Evolutionary conservation across 805 yeast species (phyloP), one percentile per base, ranked within the genome.

Genomic region (Yarrowia alimentaria): DNA sequence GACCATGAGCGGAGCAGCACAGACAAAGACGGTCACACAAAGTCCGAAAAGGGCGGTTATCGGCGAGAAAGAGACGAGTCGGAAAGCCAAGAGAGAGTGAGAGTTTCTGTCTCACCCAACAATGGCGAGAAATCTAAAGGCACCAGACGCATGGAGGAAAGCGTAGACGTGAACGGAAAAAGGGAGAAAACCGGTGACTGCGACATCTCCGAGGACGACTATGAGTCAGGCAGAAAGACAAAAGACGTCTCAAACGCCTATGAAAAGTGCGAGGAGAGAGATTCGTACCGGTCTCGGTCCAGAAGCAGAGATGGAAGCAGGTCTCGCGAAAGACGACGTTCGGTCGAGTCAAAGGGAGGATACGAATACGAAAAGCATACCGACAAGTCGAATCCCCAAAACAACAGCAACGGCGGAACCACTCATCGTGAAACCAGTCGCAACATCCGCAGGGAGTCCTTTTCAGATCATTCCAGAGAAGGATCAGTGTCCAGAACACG

Each of bases 181-280:
- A 10, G 3, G 6, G 6, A 5, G 6, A 22, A 14, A 5, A 20
- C 8, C 21, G 16, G 22, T 17, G 33, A 40, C 8, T 3, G 9
- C 5, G 47, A 40, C 17, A 40, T 40, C 6, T 18, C 17, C 3
- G 18, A 17, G 11, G 47, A 40, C 9, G 47, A 40, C 13, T 19
- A 26, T 21, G 47, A 26, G 7, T 6, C 8, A 6, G 47, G 33
- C 3, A 20, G 18, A 11, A 40, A 30, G 10, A 13, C 28, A 3
- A 33, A 40, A 13, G 33, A 40, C 22, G 13, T 25, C 1, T 40
- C 47, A 1, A 19, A 40, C 11, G 47, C 33, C 17, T 40, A 40
- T 13, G 33, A 40, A 19, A 40, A 19, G 25, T 40, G 47, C 25
- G 33, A 40, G 13, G 47, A 40, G 13, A 13, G 47, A 26, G 47